Percentiles rank a stretch among this genome's conserved stretches.
Conservation (phyloP, 1,284 basidiomycete genomes). For the Cryptococcus sp. region DNA sequence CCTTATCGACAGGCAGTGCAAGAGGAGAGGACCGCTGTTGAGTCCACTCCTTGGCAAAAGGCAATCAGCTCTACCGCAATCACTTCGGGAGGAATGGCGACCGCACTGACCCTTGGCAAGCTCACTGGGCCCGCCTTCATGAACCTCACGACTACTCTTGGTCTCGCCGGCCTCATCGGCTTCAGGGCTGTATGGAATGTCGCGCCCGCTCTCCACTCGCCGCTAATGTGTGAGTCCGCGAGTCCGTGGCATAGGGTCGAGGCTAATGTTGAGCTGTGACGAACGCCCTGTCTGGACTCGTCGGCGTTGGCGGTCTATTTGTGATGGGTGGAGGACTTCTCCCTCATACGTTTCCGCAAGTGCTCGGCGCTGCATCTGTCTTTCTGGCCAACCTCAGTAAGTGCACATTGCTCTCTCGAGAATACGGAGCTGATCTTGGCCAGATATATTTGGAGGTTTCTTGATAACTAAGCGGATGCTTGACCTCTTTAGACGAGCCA, state of each 20-base stretch:
- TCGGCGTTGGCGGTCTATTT: slow-evolving; percentile 77
- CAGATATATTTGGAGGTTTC: slow-evolving; percentile 72
- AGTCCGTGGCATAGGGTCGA: background rate
- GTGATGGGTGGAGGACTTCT: slow-evolving; percentile 80
- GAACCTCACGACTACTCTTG: slow-evolving; percentile 78
- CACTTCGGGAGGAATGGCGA: slow-evolving; percentile 69
- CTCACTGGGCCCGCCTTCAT: slow-evolving; percentile 72
- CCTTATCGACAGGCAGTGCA: background rate
- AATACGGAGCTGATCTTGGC: slow-evolving; percentile 1
- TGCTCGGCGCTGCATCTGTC: slow-evolving; percentile 70
- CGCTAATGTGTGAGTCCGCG: slow-evolving; percentile 36
- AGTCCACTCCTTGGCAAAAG: slow-evolving; percentile 78
- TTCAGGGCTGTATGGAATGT: slow-evolving; percentile 85
- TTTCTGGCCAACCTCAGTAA: slow-evolving; percentile 68
- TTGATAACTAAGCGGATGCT: slow-evolving; percentile 80
- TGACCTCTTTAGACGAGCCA: slow-evolving; percentile 80
- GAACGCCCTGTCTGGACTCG: slow-evolving; percentile 55
- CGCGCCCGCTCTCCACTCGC: slow-evolving; percentile 69
- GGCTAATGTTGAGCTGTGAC: slow-evolving; percentile 32
- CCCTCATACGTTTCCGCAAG: slow-evolving; percentile 73
- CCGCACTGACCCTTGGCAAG: slow-evolving; percentile 67
- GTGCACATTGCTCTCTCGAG: background rate
- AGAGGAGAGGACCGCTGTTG: slow-evolving; percentile 45
- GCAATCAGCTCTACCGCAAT: slow-evolving; percentile 64
- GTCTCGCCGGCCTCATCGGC: slow-evolving; percentile 63